Evolutionary conservation across 1,139 yeast genomes (phyloP).

Genomic region (Suhomyces terraborum): DNA sequence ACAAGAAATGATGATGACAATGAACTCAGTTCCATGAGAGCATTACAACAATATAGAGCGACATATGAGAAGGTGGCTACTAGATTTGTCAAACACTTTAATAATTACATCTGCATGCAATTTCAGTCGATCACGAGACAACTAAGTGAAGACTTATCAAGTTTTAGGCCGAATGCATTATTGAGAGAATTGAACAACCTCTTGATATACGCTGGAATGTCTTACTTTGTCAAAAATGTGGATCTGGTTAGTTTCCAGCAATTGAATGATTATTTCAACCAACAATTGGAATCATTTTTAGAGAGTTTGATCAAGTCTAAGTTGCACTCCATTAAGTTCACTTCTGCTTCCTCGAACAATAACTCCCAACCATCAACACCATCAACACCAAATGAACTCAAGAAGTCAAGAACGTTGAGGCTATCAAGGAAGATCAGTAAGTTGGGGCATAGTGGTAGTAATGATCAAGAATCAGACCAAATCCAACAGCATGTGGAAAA

Average conservation of each 20-base stretch:
- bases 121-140: slow-evolving; percentile 41
- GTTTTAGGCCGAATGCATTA: slow-evolving; percentile 28
- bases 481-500: slow-evolving; percentile 18
- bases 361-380: slow-evolving; percentile 12
- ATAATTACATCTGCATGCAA: slow-evolving; percentile 44
- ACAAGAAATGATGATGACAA: slow-evolving; percentile 50
- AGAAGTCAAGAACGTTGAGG: slow-evolving; percentile 37
- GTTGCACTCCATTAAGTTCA: slow-evolving; percentile 25
- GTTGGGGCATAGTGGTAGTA: slow-evolving; percentile 12
- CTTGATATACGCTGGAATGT: slow-evolving; percentile 60
- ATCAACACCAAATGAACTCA: slow-evolving; percentile 18
- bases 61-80: slow-evolving; percentile 60
- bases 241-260: slow-evolving; percentile 21
- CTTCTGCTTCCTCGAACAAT: slow-evolving; percentile 9
- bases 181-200: slow-evolving; percentile 44
- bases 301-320: slow-evolving; percentile 30
- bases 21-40: slow-evolving; percentile 68
- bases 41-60: slow-evolving; percentile 66
- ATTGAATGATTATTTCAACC: slow-evolving; percentile 32
- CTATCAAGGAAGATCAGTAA: slow-evolving; percentile 30
- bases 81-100: slow-evolving; percentile 54
- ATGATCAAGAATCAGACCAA: slow-evolving; percentile 10
- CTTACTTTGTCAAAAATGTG: slow-evolving; percentile 65
- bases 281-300: slow-evolving; percentile 30
- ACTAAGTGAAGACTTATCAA: slow-evolving; percentile 26